A percentile compares a stretch with the other conserved stretches of the same genome.
phyloP scores from a whole-genome alignment of 2,329 filamentous ascomycete species.

The Calonectria pseudoturangicola region DNA sequence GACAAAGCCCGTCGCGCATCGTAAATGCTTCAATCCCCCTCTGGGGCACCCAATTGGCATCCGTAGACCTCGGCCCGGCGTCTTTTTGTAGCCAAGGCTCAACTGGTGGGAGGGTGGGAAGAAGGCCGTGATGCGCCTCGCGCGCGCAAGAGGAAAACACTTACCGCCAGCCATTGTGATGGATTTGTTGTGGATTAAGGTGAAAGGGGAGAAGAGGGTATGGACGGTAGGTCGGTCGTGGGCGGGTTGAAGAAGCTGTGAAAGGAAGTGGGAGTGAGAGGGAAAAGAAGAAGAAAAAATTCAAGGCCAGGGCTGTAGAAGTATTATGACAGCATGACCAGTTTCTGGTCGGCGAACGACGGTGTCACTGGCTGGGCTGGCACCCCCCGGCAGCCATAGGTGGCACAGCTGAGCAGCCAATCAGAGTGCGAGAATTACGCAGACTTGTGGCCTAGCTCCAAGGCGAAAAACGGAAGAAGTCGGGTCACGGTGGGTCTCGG shows the following conservation, averaged over 20 bases:
- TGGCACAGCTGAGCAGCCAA: slow-evolving; percentile 59
- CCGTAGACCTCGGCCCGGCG: slow-evolving; percentile 31
- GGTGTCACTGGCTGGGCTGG: slow-evolving; percentile 13
- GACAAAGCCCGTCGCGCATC: slow-evolving; percentile 31
- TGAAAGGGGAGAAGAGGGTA: slow-evolving; percentile 41
- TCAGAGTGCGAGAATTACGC: slow-evolving; percentile 60
- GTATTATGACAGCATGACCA: slow-evolving; percentile 65
- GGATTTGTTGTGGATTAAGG: slow-evolving; percentile 49
- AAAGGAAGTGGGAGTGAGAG: slow-evolving; percentile 48
- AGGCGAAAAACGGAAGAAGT: slow-evolving; percentile 56
- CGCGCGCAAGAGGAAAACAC: slow-evolving; percentile 52
- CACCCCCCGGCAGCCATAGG: slow-evolving; percentile 44
- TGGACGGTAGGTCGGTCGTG: slow-evolving; percentile 43
- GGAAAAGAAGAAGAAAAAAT: slow-evolving; percentile 52
- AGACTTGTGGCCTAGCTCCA: slow-evolving; percentile 51
- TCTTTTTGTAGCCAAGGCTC: slow-evolving; percentile 24
- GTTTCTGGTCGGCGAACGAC: slow-evolving; percentile 39
- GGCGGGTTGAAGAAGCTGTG: slow-evolving; percentile 39
- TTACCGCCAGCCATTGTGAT: slow-evolving; percentile 69
- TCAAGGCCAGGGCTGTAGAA: slow-evolving; percentile 53
- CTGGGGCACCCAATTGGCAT: slow-evolving; percentile 48
- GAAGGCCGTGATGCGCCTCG: background rate
- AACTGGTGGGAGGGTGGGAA: slow-evolving; percentile 1
- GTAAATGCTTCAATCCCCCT: slow-evolving; percentile 30
- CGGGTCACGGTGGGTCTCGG: slow-evolving; percentile 53